Evolutionary conservation across 495 filamentous ascomycete species (phyloP), one percentile per base, ranked within the genome.

Genomic region (Daldinia bambusicola): DNA sequence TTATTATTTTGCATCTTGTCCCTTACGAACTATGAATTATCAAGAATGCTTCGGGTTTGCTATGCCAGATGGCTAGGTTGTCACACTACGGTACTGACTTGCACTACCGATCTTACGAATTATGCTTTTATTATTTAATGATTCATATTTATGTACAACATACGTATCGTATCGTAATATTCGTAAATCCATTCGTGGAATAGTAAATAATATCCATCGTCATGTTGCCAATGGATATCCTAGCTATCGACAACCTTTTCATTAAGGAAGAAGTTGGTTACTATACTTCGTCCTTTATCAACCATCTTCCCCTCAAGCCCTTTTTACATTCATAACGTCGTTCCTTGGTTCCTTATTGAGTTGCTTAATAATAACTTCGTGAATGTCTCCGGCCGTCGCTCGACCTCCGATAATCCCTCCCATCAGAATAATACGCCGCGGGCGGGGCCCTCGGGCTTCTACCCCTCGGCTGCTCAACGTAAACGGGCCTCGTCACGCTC

Each of bases 371-470:
- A 64, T 69, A 53, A 14, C 66, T 51, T 13, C 63, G 34, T 32
- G 63, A 67, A 56, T 74, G 61, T 7, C 68, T 48, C 22, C 68
- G 61, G 18, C 55, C 58, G 20, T 76, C 74, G 16, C 53, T 70
- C 30, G 71, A 74, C 20, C 69, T 76, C 37, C 71, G 55, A 2
- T 20, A 9, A 37, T 71, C 69, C 36, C 74, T 66, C 6, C 63
- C 58, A 30, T 76, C 74, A 2, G 61, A 45, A 53, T 75, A 70
- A 32, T 76, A 72, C 8, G 66, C 66, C 18, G 52, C 55, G 2
- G 75, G 72, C 0, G 75, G 75, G 2, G 72, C 75, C 0, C 69
- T 63, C 2, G 75, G 75, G n/a, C 75, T 76, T 36, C 72, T 69
- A 10, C 68, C 52, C 5, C 74, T 69, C 5, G 36, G 14, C 13